These are phyloP conservation scores for Polyporus tsugae DNA, from an alignment of 1,284 basidiomycete genomes.

Conservation along the genomic window DNA sequence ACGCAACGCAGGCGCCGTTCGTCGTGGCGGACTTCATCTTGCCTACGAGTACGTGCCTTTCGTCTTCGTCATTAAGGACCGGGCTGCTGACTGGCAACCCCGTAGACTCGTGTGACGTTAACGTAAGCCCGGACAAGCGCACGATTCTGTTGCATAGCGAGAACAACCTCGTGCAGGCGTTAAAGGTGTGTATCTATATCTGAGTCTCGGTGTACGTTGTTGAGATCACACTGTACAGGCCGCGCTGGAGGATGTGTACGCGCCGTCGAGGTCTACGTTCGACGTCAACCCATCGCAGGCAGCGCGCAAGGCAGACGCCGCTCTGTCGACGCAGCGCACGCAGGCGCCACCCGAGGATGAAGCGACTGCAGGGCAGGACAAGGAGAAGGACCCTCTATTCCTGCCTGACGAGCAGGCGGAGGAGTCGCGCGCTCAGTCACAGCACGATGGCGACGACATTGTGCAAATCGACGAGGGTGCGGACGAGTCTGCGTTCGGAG, in stretches of 20 bases:
- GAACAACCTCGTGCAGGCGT: slow-evolving; percentile 76
- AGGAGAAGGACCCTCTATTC: slow-evolving; percentile 24
- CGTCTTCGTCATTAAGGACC: background rate
- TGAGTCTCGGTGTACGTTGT: background rate
- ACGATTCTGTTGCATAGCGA: slow-evolving; percentile 95
- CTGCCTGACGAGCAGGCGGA: slow-evolving; percentile 18
- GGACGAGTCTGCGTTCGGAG: slow-evolving; percentile 16
- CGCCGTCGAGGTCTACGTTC: slow-evolving; percentile 75
- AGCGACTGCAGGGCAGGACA: background rate
- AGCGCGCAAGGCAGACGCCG: slow-evolving; percentile 7
- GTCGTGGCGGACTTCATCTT: slow-evolving; percentile 86
- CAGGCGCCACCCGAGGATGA: background rate
- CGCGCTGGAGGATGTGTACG: slow-evolving; percentile 70
- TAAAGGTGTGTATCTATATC: slow-evolving; percentile 65
- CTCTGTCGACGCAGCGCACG: background rate
- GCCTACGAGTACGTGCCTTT: slow-evolving; percentile 71
- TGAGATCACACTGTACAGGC: slow-evolving; percentile 42
- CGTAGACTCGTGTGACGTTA: slow-evolving; percentile 91
- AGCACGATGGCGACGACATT: background rate
- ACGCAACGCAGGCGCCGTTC: slow-evolving; percentile 82
- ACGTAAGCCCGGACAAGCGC: slow-evolving; percentile 96
- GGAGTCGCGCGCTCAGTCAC: background rate
- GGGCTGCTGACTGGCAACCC: background rate
- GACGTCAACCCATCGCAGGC: slow-evolving; percentile 50
- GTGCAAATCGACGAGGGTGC: background rate